Conservation (phyloP, 2,329 filamentous ascomycete species). For the Decorospora gaudefroyi region DNA sequence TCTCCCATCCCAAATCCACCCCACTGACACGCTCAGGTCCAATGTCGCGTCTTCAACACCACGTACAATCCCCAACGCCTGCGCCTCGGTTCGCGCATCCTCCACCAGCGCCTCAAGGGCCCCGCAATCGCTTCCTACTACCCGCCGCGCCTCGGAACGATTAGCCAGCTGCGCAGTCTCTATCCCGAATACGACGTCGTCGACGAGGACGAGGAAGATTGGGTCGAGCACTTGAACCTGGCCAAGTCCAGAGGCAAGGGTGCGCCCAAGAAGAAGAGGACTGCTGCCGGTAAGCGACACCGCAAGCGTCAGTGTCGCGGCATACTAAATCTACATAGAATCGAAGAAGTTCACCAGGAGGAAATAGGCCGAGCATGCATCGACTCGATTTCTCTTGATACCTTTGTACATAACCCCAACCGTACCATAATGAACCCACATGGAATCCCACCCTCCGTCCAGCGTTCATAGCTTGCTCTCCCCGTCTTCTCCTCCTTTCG, state of each 20-base stretch:
- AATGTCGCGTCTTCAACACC: slow-evolving; percentile 89
- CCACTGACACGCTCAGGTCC: slow-evolving; percentile 61
- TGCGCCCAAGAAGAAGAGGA: slow-evolving; percentile 85
- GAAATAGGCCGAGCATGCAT: slow-evolving; percentile 34
- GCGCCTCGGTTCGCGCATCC: slow-evolving; percentile 87
- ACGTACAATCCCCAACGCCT: slow-evolving; percentile 84
- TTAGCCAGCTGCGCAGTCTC: slow-evolving; percentile 72
- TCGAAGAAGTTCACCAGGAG: slow-evolving; percentile 56
- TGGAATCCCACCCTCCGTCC: too few relatives aligned
- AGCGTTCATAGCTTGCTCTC: slow-evolving; percentile 34
- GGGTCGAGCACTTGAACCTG: slow-evolving; percentile 68
- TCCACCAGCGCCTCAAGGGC: slow-evolving; percentile 86
- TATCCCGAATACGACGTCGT: slow-evolving; percentile 71
- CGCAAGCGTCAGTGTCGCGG: background rate
- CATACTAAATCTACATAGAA: slow-evolving; percentile 36
- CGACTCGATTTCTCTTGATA: background rate
- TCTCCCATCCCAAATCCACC: too few relatives aligned
- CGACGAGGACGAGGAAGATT: slow-evolving; percentile 77
- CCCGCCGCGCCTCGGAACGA: slow-evolving; percentile 71
- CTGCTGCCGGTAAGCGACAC: slow-evolving; percentile 51
- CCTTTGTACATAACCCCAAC: background rate
- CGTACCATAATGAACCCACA: too few relatives aligned
- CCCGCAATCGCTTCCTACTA: slow-evolving; percentile 86
- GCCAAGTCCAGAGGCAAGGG: slow-evolving; percentile 72
- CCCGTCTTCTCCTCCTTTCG: slow-evolving; percentile 7